Evolutionary conservation across 2,329 filamentous ascomycete species (phyloP).

Genomic region (Xylariaceae sp.): DNA sequence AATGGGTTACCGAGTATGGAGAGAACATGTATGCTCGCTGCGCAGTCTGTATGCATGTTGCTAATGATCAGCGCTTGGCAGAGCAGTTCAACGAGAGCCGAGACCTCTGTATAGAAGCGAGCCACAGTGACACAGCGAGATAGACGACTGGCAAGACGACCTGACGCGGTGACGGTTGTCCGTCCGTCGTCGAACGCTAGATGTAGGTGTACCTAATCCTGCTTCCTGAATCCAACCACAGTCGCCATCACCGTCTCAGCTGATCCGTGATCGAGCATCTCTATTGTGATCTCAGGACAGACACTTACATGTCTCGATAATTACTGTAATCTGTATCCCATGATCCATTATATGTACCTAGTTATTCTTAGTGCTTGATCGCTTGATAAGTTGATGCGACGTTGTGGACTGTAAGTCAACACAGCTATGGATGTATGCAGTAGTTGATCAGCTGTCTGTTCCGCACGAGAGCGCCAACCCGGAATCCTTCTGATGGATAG

Average conservation of each 20-base stretch:
- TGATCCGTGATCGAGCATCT: neutral
- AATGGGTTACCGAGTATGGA: neutral
- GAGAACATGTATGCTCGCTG: neutral
- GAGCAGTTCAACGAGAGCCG: conserved; percentile 6
- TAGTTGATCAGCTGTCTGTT: neutral
- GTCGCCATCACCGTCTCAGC: neutral
- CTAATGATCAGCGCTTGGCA: conserved; percentile 10
- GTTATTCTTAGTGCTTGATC: neutral
- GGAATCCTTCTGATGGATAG: neutral
- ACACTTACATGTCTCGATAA: neutral
- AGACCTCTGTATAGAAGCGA: conserved; percentile 13
- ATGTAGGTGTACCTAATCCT: neutral
- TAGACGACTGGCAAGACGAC: neutral
- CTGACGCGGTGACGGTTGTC: neutral
- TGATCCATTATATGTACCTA: neutral
- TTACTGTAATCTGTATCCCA: neutral
- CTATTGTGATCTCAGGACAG: neutral
- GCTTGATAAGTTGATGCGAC: neutral
- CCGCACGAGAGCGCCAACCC: neutral
- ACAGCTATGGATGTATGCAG: neutral
- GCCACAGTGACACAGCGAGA: conserved; percentile 9
- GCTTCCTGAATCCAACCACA: neutral
- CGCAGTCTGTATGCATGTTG: neutral
- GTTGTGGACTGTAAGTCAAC: neutral
- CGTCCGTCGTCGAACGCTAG: neutral